Conservation (phyloP, 805 yeast genomes). For the Kodamaea lidongshanica region DNA sequence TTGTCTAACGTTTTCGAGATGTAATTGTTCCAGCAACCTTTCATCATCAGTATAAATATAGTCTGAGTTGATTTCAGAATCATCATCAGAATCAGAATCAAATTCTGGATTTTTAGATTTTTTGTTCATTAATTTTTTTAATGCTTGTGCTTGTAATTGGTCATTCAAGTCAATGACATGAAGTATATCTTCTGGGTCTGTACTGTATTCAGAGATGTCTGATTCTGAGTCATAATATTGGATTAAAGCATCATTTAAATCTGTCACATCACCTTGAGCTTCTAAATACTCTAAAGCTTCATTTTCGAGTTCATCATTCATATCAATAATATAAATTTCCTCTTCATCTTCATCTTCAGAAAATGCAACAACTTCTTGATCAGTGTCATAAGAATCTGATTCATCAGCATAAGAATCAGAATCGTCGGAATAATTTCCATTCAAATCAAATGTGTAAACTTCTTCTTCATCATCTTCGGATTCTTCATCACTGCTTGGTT, state of each 20-base stretch:
- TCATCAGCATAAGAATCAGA: not conserved
- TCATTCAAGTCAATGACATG: conserved; percentile 33
- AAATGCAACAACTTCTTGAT: conserved; percentile 12
- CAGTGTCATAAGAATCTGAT: conserved; percentile 6
- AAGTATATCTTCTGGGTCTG: conserved; percentile 3
- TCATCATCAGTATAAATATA: conserved; percentile 25
- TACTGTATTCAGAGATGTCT: conserved; percentile 6
- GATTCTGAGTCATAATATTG: conserved; percentile 16
- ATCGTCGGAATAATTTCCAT: conserved; percentile 11
- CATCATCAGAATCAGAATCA: conserved; percentile 14
- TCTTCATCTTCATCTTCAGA: conserved; percentile 19
- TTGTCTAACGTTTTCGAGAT: conserved; percentile 33
- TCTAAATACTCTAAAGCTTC: conserved; percentile 20
- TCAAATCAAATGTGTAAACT: conserved; percentile 27
- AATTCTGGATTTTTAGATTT: conserved; percentile 10
- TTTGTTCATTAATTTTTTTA: conserved; percentile 17
- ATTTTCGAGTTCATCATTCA: conserved; percentile 33
- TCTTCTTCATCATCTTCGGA: conserved; percentile 18
- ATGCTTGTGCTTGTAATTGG: conserved; percentile 31
- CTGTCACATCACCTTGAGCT: conserved; percentile 17
- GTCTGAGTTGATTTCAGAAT: conserved; percentile 14
- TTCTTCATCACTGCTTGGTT: conserved; percentile 35
- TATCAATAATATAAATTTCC: conserved; percentile 16
- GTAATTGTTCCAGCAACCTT: conserved; percentile 26
- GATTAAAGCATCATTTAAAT: conserved; percentile 21